Conservation (phyloP, 192 early-diverging fungal species). For the Coemansia sp. region DNA sequence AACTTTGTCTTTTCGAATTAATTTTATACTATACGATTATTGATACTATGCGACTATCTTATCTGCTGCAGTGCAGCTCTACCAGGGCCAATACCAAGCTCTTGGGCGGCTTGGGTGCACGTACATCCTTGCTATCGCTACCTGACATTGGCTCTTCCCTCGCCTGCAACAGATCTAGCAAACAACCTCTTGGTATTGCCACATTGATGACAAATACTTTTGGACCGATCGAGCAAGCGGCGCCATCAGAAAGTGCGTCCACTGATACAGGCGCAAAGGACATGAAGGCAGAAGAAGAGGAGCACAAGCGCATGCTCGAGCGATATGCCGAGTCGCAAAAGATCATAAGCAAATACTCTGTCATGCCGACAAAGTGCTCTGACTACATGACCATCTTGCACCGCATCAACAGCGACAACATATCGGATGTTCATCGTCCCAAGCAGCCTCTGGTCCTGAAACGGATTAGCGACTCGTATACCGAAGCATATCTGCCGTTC, state of each 20-base stretch:
- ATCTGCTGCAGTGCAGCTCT: not conserved
- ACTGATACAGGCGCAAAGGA: constrained; percentile 19
- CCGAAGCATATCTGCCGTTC: constrained; percentile 79
- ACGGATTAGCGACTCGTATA: constrained; percentile 72
- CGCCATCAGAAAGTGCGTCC: not conserved
- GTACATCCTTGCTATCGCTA: not conserved
- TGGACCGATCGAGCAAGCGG: constrained; percentile 14
- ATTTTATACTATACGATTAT: not conserved
- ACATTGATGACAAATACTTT: constrained; percentile 24
- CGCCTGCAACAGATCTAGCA: not conserved
- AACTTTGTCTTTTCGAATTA: not conserved
- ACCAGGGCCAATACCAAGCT: not conserved
- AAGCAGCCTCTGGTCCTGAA: constrained; percentile 59
- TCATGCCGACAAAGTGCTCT: constrained; percentile 50
- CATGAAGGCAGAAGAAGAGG: constrained; percentile 33
- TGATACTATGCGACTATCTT: not conserved
- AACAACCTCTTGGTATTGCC: not conserved
- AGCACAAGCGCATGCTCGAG: constrained; percentile 54
- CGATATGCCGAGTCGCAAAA: constrained; percentile 44
- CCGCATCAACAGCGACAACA: constrained; percentile 47
- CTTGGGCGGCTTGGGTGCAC: not conserved
- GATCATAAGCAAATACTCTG: constrained; percentile 55
- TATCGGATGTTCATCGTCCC: constrained; percentile 26
- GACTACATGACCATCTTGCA: constrained; percentile 55
- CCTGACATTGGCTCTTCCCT: not conserved